These are phyloP conservation scores for Porodaedalea pini DNA, from an alignment of 1,284 basidiomycete species.

Conservation along the genomic window DNA sequence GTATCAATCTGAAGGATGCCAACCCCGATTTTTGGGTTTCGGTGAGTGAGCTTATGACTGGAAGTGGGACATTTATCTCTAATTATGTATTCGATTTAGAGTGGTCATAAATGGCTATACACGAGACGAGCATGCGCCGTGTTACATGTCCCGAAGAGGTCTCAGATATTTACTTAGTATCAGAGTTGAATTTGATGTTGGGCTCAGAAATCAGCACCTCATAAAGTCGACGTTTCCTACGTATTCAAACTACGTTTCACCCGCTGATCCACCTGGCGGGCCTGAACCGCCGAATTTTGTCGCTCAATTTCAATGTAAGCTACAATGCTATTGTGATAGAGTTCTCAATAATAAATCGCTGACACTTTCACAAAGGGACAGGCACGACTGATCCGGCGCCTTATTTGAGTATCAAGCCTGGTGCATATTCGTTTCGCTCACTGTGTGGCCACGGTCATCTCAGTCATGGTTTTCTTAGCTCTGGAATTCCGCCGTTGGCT, in stretches of 20 bases:
- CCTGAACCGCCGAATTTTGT: constrained; percentile 45
- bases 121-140: constrained; percentile 70
- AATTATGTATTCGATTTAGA: constrained; percentile 36
- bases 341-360: not conserved
- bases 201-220: constrained; percentile 68
- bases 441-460: not conserved
- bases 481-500: constrained; percentile 76
- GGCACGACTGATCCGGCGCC: constrained; percentile 61
- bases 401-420: constrained; percentile 40
- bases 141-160: constrained; percentile 78
- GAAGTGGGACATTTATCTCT: not conserved
- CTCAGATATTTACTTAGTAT: constrained; percentile 20
- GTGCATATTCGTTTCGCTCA: not conserved
- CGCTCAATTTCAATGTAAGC: constrained; percentile 57
- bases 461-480: constrained; percentile 40
- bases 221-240: constrained; percentile 78
- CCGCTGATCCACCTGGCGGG: constrained; percentile 26
- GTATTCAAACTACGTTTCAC: constrained; percentile 52
- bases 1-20: constrained; percentile 55
- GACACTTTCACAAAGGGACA: no score
- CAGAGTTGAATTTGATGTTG: not conserved
- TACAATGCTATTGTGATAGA: constrained; percentile 3
- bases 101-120: constrained; percentile 84
- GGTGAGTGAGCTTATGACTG: constrained; percentile 37
- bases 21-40: constrained; percentile 81